Base-by-base conservation (phyloP, 2,329 filamentous ascomycete genomes). In the Colletotrichum gloeosporioides region DNA sequence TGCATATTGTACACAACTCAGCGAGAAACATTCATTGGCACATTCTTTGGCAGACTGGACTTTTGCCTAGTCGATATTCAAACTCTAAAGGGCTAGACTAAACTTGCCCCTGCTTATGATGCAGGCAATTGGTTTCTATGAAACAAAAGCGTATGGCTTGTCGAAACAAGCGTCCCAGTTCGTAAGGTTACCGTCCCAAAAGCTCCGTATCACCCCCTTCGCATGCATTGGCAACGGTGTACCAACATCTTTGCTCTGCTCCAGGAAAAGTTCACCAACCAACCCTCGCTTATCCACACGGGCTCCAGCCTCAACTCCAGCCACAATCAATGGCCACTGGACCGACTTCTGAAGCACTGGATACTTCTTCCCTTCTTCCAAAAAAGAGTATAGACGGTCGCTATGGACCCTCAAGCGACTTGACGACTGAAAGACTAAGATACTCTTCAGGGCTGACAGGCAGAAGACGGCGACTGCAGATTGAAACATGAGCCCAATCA, bases 141-240 rank as follows among this genome's bases (percentile, higher is more conserved):
- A 65, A 4, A 79, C 73, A 65, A 85, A 82, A 4, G 78, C 78
- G 63, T 84, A 84, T 31, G 82, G 81, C 61, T 75, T 78, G 62
- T 85, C 83, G 64, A 86, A 87, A 76, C 85, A 87, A 44, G 75
- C 78, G 79, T 86, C 84, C 85, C 85, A 87, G 5, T 69, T 18
- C 5, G 77, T 81, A 68, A 79, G 62, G 0, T 81, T 80, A 0
- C 82, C 83, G 5, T 77, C 77, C 85, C 85, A 86, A 61, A 84
- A 86, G 22, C 31, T 78, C 69, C 85, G 80, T 2, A 87, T 78
- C 2, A 84, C 78, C 0, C 31, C 49, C 71, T 82, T 83, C 4
- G 83, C 84, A 27, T 78, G 78, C 29, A 84, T 75, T 6, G 85
- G 84, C 18, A 80, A 78, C 53, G 80, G 80, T 3, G 82, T 81